Conservation (phyloP, 805 yeast genomes). For the Kuraishia molischiana region DNA sequence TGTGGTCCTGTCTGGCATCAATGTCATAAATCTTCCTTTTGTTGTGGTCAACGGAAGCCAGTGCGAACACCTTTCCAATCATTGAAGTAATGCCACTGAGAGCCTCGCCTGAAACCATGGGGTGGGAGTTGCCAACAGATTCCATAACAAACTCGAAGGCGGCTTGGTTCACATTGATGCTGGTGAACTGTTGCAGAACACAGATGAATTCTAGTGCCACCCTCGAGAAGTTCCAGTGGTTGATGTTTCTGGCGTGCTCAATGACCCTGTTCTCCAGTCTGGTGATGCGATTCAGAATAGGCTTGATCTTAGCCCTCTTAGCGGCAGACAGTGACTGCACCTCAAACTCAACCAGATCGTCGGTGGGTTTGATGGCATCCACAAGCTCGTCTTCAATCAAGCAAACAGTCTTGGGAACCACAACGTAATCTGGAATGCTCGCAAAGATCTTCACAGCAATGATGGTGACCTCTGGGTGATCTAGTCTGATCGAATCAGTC, state of each 20-base stretch:
- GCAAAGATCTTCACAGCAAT: conserved; percentile 44
- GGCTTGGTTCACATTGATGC: conserved; percentile 29
- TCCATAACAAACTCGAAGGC: conserved; percentile 33
- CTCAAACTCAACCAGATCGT: conserved; percentile 43
- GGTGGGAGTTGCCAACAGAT: conserved; percentile 54
- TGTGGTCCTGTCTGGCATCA: conserved; percentile 21
- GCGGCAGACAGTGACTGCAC: conserved; percentile 52
- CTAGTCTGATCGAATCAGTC: conserved; percentile 44
- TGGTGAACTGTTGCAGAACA: conserved; percentile 43
- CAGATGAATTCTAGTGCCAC: conserved; percentile 40
- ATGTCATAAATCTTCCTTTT: conserved; percentile 32
- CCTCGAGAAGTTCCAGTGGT: conserved; percentile 50
- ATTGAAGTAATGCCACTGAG: conserved; percentile 50
- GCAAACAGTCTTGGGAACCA: conserved; percentile 43
- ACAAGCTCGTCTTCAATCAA: conserved; percentile 33
- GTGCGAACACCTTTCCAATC: conserved; percentile 31
- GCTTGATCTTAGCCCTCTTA: conserved; percentile 44
- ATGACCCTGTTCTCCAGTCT: conserved; percentile 30
- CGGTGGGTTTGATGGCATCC: conserved; percentile 52
- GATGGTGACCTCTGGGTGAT: conserved; percentile 42
- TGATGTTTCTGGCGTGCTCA: conserved; percentile 14
- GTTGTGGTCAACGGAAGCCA: conserved; percentile 39
- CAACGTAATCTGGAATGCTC: conserved; percentile 27
- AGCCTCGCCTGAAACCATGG: conserved; percentile 50
- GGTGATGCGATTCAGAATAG: conserved; percentile 28